Evolutionary conservation across 441 rosid genomes (phyloP).

Genomic region (Adansonia grandidieri): DNA sequence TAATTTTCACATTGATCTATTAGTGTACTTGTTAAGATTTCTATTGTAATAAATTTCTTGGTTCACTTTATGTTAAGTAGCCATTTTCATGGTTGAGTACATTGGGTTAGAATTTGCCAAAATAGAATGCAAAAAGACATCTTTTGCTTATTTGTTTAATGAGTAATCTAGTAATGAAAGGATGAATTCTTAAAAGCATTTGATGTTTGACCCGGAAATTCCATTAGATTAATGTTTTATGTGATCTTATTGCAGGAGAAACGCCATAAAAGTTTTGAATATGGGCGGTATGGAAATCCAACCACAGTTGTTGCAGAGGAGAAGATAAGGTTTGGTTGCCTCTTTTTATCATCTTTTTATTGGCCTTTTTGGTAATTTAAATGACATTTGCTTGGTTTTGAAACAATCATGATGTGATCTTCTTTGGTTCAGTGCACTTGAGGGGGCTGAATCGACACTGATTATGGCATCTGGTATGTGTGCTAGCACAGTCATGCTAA

Average conservation of each 20-base stretch:
- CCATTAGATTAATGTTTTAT: slow-evolving; percentile 15
- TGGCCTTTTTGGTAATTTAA: not conserved
- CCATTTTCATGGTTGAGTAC: not conserved
- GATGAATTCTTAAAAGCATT: not conserved
- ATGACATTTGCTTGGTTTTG: slow-evolving; percentile 1
- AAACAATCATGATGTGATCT: slow-evolving; percentile 8
- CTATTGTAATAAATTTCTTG: not conserved
- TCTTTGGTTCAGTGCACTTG: slow-evolving; percentile 70
- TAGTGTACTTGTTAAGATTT: not conserved
- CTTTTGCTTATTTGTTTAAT: not conserved
- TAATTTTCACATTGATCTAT: not conserved
- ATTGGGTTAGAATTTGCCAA: not conserved
- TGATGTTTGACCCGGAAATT: slow-evolving; percentile 9
- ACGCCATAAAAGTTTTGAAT: slow-evolving; percentile 79
- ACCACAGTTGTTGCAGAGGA: slow-evolving; percentile 83
- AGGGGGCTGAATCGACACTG: slow-evolving; percentile 95
- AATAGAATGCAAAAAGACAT: not conserved
- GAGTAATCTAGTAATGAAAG: not conserved
- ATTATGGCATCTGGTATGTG: slow-evolving; percentile 98
- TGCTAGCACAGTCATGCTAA: slow-evolving; percentile 82
- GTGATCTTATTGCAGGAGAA: slow-evolving; percentile 61
- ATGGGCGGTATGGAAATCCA: slow-evolving; percentile 99
- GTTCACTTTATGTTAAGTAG: not conserved
- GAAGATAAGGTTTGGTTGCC: slow-evolving; percentile 68
- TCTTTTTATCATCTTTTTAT: not conserved